Conservation (phyloP, 805 yeast species). For the Pichia nanzhaoensis region DNA sequence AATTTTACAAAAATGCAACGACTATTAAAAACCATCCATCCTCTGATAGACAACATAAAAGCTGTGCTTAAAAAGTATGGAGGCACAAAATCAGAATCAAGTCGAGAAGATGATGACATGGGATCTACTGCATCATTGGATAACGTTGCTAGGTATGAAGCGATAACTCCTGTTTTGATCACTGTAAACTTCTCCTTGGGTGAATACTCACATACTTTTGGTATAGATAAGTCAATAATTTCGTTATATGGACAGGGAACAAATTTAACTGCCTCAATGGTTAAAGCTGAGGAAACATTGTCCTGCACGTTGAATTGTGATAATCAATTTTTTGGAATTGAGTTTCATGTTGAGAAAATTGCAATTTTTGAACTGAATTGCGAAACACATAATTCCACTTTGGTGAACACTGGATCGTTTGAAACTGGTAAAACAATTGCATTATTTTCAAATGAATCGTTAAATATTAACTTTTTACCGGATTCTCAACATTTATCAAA, state of each 20-base stretch:
- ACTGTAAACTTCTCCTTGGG: constrained; percentile 18
- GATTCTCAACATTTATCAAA: constrained; percentile 20
- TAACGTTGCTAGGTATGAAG: constrained; percentile 5
- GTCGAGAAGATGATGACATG: constrained; percentile 5
- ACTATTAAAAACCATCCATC: constrained; percentile 1
- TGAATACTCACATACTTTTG: constrained; percentile 17
- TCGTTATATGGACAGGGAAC: constrained; percentile 18
- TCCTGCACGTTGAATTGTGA: constrained; percentile 20
- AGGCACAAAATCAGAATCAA: background rate
- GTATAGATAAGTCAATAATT: constrained; percentile 19
- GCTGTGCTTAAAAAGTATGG: background rate
- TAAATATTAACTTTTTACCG: constrained; percentile 15
- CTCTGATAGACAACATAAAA: constrained; percentile 6
- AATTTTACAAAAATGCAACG: constrained; percentile 12
- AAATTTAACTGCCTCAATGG: constrained; percentile 15
- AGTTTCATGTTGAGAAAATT: constrained; percentile 8
- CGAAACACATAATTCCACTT: constrained; percentile 11
- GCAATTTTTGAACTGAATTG: constrained; percentile 14
- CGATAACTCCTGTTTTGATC: constrained; percentile 13
- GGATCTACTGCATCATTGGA: constrained; percentile 7
- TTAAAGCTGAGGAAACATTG: constrained; percentile 12
- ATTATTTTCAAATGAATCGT: constrained; percentile 13
- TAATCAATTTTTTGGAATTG: constrained; percentile 9
- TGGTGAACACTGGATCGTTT: constrained; percentile 20
- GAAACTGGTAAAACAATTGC: constrained; percentile 20